Percentiles rank a stretch among this genome's conserved stretches.
Evolutionary conservation across 257 asterid species (phyloP).

Genomic region (Nicotiana undulata): DNA sequence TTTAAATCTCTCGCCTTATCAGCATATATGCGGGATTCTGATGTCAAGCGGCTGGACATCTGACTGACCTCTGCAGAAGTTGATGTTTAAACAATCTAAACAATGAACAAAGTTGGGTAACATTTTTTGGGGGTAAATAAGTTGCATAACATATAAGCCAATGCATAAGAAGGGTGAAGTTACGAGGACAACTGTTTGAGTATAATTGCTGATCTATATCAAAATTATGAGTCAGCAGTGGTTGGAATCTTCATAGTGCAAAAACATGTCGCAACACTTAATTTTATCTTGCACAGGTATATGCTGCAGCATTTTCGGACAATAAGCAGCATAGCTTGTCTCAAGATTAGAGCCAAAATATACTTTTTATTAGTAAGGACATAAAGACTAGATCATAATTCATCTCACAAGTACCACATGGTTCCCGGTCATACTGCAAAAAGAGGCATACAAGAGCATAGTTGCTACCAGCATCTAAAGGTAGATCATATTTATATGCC

Average conservation of each 20-base stretch:
- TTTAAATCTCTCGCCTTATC: constrained; percentile 89
- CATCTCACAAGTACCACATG: not conserved
- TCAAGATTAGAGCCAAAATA: not conserved
- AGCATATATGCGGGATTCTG: constrained; percentile 85
- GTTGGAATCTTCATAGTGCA: not conserved
- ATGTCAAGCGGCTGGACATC: constrained; percentile 87
- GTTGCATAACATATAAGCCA: not conserved
- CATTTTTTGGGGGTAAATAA: too few species aligned
- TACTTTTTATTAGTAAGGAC: not conserved
- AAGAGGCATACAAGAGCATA: not conserved
- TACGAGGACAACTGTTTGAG: not conserved
- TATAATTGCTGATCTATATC: not conserved
- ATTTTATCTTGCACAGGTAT: not conserved
- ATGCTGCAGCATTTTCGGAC: not conserved
- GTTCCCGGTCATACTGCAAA: not conserved
- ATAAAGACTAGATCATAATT: not conserved
- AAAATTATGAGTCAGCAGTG: not conserved
- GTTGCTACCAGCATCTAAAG: not conserved
- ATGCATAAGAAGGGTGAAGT: not conserved
- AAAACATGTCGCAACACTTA: not conserved
- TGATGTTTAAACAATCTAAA: constrained; percentile 5
- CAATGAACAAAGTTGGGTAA: not conserved
- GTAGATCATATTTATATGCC: not conserved
- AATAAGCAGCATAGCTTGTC: not conserved
- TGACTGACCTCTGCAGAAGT: constrained; percentile 70